Percentiles rank a stretch among this genome's conserved stretches.
phyloP scores from a whole-genome alignment of 1,139 yeast genomes.

The Yamadazyma conglobata region DNA sequence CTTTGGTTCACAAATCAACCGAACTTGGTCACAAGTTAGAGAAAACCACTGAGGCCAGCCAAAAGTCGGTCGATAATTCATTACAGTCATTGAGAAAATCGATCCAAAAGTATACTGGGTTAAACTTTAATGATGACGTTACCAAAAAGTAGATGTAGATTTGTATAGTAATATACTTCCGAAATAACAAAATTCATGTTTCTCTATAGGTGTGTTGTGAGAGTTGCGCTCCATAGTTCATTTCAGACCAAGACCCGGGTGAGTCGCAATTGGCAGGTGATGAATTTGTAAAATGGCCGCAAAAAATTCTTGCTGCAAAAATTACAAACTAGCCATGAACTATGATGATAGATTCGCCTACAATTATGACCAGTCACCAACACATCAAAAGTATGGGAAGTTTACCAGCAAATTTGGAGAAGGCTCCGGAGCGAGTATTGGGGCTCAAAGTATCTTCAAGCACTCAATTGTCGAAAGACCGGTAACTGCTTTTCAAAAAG shows the following conservation, averaged over 20 bases:
- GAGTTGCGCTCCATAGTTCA: too few relatives aligned
- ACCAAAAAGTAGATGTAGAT: conserved; percentile 40
- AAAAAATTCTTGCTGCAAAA: conserved; percentile 1
- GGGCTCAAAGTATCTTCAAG: not conserved
- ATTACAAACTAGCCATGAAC: not conserved
- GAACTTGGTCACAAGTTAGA: conserved; percentile 43
- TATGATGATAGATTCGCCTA: not conserved
- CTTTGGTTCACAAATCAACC: conserved; percentile 44
- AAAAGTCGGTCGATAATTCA: conserved; percentile 35
- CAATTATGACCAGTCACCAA: too few relatives aligned
- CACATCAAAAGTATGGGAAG: too few relatives aligned
- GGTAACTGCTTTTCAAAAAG: conserved; percentile 28
- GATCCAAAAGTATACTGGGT: conserved; percentile 62
- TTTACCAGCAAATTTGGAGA: too few relatives aligned
- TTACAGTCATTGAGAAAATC: conserved; percentile 44
- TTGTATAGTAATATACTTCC: not conserved
- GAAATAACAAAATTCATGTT: not conserved
- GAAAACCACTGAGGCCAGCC: conserved; percentile 32
- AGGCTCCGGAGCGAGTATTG: too few relatives aligned
- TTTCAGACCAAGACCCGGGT: too few relatives aligned
- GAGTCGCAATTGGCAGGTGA: too few relatives aligned
- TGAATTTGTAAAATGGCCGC: too few relatives aligned
- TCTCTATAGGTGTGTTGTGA: too few relatives aligned
- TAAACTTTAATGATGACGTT: conserved; percentile 62
- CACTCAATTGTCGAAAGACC: conserved; percentile 21